Percentiles rank a stretch among this genome's conserved stretches.
phyloP scores from a whole-genome alignment of 371 early-diverging fungal species.

The Lichtheimia corymbifera region DNA sequence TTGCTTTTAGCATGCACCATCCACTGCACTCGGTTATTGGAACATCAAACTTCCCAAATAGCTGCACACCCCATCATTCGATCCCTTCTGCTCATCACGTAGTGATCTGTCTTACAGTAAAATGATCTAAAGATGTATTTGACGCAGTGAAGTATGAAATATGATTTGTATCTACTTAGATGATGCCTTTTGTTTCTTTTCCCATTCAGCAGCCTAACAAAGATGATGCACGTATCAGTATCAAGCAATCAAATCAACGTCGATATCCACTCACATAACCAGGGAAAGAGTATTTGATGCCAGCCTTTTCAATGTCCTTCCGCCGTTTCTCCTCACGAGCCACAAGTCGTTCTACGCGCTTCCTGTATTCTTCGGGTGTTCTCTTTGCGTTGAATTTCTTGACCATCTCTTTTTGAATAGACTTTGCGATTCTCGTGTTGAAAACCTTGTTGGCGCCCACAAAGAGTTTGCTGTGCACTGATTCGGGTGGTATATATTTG shows the following conservation, averaged over 20 bases:
- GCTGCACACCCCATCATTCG: too few species aligned
- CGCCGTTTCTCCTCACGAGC: conserved; percentile 57
- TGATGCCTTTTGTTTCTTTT: not conserved
- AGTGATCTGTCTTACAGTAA: not conserved
- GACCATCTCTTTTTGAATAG: conserved; percentile 39
- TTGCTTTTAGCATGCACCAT: too few species aligned
- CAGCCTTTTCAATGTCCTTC: conserved; percentile 58
- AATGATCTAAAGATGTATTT: not conserved
- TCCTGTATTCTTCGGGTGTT: conserved; percentile 47
- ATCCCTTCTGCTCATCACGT: too few species aligned
- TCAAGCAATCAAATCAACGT: not conserved
- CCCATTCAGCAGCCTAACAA: conserved; percentile 5
- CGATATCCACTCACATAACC: conserved; percentile 49
- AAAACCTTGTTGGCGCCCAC: conserved; percentile 61
- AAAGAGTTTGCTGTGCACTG: conserved; percentile 75
- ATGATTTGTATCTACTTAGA: conserved; percentile 1
- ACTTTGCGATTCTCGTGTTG: conserved; percentile 53
- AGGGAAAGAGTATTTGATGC: conserved; percentile 82
- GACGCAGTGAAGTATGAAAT: not conserved
- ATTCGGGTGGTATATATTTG: conserved; percentile 62
- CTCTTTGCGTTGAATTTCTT: conserved; percentile 60
- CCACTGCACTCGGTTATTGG: too few species aligned
- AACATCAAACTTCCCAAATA: too few species aligned
- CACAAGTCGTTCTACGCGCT: conserved; percentile 44
- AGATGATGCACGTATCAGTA: not conserved